These are phyloP conservation scores for Stephanodiscus minutulus DNA, from an alignment of 108 stramenopile species.

Conservation along the genomic window DNA sequence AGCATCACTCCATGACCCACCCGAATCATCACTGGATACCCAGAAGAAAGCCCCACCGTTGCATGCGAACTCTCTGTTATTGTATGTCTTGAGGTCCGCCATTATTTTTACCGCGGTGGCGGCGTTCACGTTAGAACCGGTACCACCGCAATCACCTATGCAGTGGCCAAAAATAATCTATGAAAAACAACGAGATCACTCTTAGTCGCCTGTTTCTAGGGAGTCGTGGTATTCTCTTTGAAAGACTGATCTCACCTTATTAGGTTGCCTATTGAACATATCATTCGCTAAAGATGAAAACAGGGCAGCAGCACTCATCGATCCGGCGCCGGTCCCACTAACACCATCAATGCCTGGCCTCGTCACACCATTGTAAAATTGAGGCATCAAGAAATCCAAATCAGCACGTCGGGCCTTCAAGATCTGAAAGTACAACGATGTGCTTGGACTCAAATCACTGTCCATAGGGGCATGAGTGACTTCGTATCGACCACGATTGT, in stretches of 20 bases:
- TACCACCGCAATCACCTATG: constrained; percentile 51
- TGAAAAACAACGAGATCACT: background rate
- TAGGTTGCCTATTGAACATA: constrained; percentile 15
- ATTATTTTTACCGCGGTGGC: constrained; percentile 44
- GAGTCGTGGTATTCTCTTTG: background rate
- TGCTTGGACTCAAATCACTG: constrained; percentile 44
- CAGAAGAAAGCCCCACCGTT: constrained; percentile 69
- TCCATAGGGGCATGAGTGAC: constrained; percentile 73
- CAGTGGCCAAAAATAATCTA: constrained; percentile 65
- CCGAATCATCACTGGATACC: constrained; percentile 42
- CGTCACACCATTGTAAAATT: constrained; percentile 63
- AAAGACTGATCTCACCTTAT: constrained; percentile 10
- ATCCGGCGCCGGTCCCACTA: constrained; percentile 16
- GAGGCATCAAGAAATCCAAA: constrained; percentile 62
- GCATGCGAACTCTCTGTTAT: constrained; percentile 37
- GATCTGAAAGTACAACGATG: constrained; percentile 48
- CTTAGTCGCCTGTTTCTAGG: background rate
- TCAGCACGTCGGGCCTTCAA: constrained; percentile 28
- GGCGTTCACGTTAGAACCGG: constrained; percentile 41
- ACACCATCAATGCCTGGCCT: constrained; percentile 51
- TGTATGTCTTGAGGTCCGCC: constrained; percentile 29
- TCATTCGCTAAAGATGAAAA: constrained; percentile 39
- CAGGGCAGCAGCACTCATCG: constrained; percentile 23
- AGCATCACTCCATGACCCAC: constrained; percentile 41
- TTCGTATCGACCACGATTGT: constrained; percentile 46